Percentiles rank a stretch among this genome's conserved stretches.
phyloP scores from a whole-genome alignment of 2,329 filamentous ascomycete species.

The Thielaviopsis cerberus region DNA sequence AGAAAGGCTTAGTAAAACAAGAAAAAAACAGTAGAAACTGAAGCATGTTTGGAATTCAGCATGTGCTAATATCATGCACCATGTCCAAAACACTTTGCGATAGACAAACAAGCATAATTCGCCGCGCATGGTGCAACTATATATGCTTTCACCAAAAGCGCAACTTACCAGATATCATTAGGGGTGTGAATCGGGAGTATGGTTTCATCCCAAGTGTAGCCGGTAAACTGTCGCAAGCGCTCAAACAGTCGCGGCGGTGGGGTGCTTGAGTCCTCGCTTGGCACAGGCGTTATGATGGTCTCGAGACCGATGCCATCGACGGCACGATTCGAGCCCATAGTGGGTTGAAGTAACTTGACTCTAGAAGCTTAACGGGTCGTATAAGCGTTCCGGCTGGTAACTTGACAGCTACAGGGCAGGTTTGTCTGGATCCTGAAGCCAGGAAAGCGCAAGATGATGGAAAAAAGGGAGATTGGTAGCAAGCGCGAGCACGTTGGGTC shows the following conservation, averaged over 20 bases:
- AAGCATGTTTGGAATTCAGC: not conserved
- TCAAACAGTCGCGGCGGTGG: constrained; percentile 53
- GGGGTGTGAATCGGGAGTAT: constrained; percentile 40
- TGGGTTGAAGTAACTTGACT: not conserved
- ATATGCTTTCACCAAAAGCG: too few relatives aligned
- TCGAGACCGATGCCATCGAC: constrained; percentile 8
- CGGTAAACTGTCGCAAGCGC: constrained; percentile 51
- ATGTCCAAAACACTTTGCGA: constrained; percentile 5
- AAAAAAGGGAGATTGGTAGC: not conserved
- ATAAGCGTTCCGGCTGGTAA: not conserved
- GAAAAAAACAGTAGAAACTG: not conserved
- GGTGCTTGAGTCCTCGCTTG: constrained; percentile 4
- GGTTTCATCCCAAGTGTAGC: constrained; percentile 60
- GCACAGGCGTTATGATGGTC: not conserved
- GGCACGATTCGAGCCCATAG: constrained; percentile 9
- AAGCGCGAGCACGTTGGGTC: not conserved
- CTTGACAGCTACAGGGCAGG: not conserved
- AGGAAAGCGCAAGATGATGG: not conserved
- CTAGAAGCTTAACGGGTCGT: not conserved
- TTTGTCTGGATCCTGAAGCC: not conserved
- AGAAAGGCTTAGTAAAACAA: not conserved
- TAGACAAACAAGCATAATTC: not conserved
- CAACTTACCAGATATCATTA: constrained; percentile 71
- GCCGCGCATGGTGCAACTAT: too few relatives aligned
- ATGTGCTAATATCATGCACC: constrained; percentile 8